Base-by-base conservation (phyloP, 208 protist genomes). In the Tetramitus jugosus region DNA sequence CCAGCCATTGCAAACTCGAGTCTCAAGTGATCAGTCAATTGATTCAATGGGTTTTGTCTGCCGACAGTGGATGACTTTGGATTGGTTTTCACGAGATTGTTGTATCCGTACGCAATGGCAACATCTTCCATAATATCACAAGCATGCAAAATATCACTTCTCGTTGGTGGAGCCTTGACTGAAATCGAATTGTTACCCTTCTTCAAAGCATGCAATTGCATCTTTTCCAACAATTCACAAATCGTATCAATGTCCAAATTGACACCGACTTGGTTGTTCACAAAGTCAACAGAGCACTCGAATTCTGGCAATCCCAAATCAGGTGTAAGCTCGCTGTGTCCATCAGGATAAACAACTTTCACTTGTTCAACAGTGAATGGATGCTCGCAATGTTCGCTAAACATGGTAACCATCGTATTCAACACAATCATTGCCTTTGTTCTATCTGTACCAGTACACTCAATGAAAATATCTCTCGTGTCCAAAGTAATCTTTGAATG, bases 401-500 rank as follows among this genome's bases (percentile, higher is more conserved):
- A 98, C 84, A 95, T 94, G 62, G 89, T 89, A 29, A 98, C 90
- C 20, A 99, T 88, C 56, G 92, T 94, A 83, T 99, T 98, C 10
- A 99, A 90, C 3, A 98, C 85, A 35, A 97, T 92, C 72, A 88
- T 87, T 26, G 95, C 95, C 80, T 97, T 97, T 64, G 94, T 96
- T 64, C 90, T 84, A 78, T 99, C 98, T 31, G 92, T 94, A 10
- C 95, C 97, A 2, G 98, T 99, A 84, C 92, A 96, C 84, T 99
- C 98, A 83, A 99, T 98, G 65, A 99, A 98, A 42, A 99, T 89
- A 80, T 99, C 97, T 39, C 89, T 91, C 0, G 97, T 99, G 23
- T 91, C 76, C 1, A 95, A 80, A 26, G 86, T 93, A 79, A 99
- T 99, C 81, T 97, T 93, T 8, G 96, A 99, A 82, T 94, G 92